Conservation (phyloP, 108 stramenopile species). For the Nannochloropsis granulata region DNA sequence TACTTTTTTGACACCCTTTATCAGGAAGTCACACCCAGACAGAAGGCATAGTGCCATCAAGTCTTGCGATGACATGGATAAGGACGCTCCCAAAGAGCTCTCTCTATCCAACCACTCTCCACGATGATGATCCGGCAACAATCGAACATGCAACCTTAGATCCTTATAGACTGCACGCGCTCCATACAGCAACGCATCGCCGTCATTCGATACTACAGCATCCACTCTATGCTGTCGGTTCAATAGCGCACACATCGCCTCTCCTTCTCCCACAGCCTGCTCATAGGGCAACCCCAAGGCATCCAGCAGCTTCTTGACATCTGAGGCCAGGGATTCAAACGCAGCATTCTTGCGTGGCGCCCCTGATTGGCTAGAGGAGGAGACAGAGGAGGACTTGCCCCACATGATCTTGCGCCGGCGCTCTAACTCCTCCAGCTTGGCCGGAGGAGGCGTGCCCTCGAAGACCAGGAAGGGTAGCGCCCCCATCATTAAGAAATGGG, state of each 20-base stretch:
- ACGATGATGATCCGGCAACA: neutral
- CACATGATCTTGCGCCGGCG: neutral
- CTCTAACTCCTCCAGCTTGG: neutral
- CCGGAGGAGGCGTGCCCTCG: neutral
- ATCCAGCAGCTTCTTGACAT: neutral
- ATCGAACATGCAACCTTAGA: neutral
- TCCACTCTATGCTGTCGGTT: neutral
- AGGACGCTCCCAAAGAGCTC: neutral
- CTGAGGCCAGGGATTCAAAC: neutral
- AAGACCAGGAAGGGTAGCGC: neutral
- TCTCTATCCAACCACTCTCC: neutral
- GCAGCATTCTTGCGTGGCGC: neutral
- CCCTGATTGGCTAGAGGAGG: neutral
- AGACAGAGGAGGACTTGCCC: neutral
- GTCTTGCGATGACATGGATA: neutral
- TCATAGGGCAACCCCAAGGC: neutral
- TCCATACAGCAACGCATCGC: neutral
- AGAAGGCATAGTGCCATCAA: neutral
- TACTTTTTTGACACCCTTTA: neutral
- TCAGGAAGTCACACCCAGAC: neutral
- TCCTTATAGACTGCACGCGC: neutral
- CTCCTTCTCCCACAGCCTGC: neutral
- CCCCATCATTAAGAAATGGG: neutral
- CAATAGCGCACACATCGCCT: neutral
- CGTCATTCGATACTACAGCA: neutral